phyloP scores from a whole-genome alignment of 2,329 filamentous ascomycete genomes.

The Scedosporium aurantiacum region DNA sequence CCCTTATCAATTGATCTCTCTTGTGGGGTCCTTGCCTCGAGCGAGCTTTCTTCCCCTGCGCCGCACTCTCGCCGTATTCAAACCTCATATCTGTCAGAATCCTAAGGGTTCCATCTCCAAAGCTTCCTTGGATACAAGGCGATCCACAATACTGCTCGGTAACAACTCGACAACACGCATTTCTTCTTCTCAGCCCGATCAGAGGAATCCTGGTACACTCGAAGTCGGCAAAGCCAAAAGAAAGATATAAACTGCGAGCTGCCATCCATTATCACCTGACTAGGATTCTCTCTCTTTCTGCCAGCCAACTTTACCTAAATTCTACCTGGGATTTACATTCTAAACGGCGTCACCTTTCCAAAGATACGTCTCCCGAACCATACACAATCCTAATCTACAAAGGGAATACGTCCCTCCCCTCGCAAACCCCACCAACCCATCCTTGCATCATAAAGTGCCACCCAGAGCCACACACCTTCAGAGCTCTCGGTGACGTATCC shows the following conservation, averaged over 20 bases:
- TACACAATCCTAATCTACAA: neutral
- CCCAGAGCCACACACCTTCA: neutral
- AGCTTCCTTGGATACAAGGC: too few relatives aligned
- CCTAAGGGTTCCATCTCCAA: too few relatives aligned
- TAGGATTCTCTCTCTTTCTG: neutral
- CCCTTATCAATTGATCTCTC: too few relatives aligned
- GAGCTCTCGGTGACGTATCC: neutral
- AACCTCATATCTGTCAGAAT: too few relatives aligned
- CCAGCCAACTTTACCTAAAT: neutral
- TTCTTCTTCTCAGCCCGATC: too few relatives aligned
- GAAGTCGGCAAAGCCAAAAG: neutral
- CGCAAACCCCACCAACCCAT: neutral
- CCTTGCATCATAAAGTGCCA: neutral
- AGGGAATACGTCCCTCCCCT: neutral
- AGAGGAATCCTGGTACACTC: too few relatives aligned
- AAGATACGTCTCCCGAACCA: neutral
- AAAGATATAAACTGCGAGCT: neutral
- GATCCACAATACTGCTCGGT: too few relatives aligned
- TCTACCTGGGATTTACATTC: neutral
- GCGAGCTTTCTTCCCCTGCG: too few relatives aligned
- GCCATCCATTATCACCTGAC: neutral
- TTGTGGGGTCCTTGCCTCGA: too few relatives aligned
- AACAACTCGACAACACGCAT: too few relatives aligned
- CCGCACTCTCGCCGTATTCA: too few relatives aligned
- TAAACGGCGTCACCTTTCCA: neutral